phyloP scores from a whole-genome alignment of 2,329 filamentous ascomycete genomes.

The Colletotrichum tamarilloi region DNA sequence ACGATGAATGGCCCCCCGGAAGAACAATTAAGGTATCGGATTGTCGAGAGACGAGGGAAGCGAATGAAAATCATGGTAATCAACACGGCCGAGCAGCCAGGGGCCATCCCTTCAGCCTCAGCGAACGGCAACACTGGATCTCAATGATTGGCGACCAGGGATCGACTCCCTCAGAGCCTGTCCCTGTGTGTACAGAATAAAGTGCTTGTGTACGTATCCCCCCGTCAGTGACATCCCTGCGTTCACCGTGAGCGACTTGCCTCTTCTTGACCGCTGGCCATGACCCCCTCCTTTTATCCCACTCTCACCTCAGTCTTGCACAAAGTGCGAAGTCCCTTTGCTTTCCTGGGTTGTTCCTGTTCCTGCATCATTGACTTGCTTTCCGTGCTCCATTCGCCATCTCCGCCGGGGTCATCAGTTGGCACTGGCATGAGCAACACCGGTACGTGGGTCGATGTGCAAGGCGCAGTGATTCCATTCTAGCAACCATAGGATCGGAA shows the following conservation, averaged over 20 bases:
- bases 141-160: slow-evolving; percentile 27
- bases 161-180: slow-evolving; percentile 15
- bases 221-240: slow-evolving; percentile 12
- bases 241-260: background rate
- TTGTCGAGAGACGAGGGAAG: slow-evolving; percentile 10
- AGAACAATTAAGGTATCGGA: slow-evolving; percentile 19
- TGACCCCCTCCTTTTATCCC: slow-evolving; percentile 17
- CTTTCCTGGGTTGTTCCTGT: background rate
- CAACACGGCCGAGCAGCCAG: slow-evolving; percentile 15
- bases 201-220: slow-evolving; percentile 8
- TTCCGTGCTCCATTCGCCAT: background rate
- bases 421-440: slow-evolving; percentile 15
- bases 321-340: slow-evolving; percentile 3
- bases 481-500: slow-evolving; percentile 10
- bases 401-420: slow-evolving; percentile 8
- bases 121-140: slow-evolving; percentile 20
- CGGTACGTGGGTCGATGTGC: slow-evolving; percentile 16
- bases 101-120: slow-evolving; percentile 25
- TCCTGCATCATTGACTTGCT: background rate
- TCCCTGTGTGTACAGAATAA: slow-evolving; percentile 24
- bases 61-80: slow-evolving; percentile 33
- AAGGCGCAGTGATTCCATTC: slow-evolving; percentile 27
- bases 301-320: slow-evolving; percentile 14
- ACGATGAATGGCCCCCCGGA: background rate
- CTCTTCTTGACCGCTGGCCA: slow-evolving; percentile 3